A percentile compares a stretch with the other conserved stretches of the same genome.
Conservation (phyloP, 1,139 yeast genomes). For the Taphrina wiesneri region DNA sequence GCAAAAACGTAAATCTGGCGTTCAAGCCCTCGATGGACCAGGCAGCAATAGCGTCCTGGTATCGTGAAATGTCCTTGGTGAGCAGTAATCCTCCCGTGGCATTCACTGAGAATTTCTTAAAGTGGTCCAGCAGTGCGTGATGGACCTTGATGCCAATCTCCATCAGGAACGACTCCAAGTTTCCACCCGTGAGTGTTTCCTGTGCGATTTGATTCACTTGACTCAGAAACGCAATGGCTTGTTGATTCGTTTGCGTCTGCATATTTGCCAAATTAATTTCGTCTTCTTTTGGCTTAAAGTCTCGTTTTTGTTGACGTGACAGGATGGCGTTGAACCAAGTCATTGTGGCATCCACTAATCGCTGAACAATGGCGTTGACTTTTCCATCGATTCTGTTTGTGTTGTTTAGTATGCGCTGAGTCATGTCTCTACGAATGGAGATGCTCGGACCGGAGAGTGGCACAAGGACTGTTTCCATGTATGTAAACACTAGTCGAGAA, state of each 20-base stretch:
- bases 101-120: constrained; percentile 71
- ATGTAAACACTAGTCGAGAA: constrained; percentile 65
- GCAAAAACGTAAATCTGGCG: constrained; percentile 69
- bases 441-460: constrained; percentile 65
- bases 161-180: constrained; percentile 56
- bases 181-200: constrained; percentile 55
- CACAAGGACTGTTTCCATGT: constrained; percentile 68
- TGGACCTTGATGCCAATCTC: constrained; percentile 65
- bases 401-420: constrained; percentile 65
- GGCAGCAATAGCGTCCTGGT: constrained; percentile 68
- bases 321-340: constrained; percentile 48
- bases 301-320: constrained; percentile 64
- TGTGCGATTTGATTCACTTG: constrained; percentile 46
- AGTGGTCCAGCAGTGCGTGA: constrained; percentile 66
- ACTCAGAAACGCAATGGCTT: constrained; percentile 55
- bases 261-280: constrained; percentile 40
- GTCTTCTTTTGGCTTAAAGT: constrained; percentile 55
- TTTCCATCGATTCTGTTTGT: constrained; percentile 68
- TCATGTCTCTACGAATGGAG: constrained; percentile 57
- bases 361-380: constrained; percentile 64
- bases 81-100: constrained; percentile 80
- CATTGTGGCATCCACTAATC: constrained; percentile 54
- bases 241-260: constrained; percentile 56
- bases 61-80: constrained; percentile 81
- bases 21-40: constrained; percentile 68